Conservation (phyloP, 1,284 basidiomycete genomes). For the Tetrapyrgos nigripes region DNA sequence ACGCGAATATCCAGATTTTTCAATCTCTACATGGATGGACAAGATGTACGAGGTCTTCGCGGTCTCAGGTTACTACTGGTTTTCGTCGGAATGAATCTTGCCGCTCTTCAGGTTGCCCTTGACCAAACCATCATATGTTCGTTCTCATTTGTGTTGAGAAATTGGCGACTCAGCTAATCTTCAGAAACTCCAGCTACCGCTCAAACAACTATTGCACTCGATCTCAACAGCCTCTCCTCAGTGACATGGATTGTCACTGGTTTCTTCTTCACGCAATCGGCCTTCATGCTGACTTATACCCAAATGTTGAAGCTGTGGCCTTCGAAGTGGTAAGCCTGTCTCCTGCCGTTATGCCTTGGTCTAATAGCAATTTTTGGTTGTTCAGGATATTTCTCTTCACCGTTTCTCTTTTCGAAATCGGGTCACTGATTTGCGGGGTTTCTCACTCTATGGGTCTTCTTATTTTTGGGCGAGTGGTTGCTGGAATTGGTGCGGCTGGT, state of each 20-base stretch:
- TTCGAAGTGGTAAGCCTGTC: constrained; percentile 38
- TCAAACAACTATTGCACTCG: constrained; percentile 45
- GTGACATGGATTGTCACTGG: constrained; percentile 48
- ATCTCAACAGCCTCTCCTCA: constrained; percentile 43
- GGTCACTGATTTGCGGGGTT: constrained; percentile 53
- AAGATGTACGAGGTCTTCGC: background rate
- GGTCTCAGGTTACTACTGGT: background rate
- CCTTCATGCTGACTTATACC: constrained; percentile 30
- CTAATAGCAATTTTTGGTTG: background rate
- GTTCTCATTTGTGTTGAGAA: background rate
- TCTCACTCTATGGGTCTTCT: constrained; percentile 42
- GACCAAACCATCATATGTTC: constrained; percentile 41
- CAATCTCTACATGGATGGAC: background rate
- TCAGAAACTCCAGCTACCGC: constrained; percentile 39
- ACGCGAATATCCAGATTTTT: background rate
- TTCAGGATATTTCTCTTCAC: constrained; percentile 42
- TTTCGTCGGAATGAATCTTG: background rate
- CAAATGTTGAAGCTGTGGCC: constrained; percentile 38
- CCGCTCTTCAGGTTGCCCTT: constrained; percentile 32
- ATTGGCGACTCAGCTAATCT: background rate
- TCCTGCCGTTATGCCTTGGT: background rate
- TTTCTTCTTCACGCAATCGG: constrained; percentile 43
- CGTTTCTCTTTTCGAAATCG: constrained; percentile 47
- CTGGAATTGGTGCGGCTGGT: constrained; percentile 34
- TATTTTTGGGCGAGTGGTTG: constrained; percentile 54